Evolutionary conservation across 2,329 filamentous ascomycete genomes (phyloP), one percentile per base, ranked within the genome.

Genomic region (Cladophialophora yegresii): DNA sequence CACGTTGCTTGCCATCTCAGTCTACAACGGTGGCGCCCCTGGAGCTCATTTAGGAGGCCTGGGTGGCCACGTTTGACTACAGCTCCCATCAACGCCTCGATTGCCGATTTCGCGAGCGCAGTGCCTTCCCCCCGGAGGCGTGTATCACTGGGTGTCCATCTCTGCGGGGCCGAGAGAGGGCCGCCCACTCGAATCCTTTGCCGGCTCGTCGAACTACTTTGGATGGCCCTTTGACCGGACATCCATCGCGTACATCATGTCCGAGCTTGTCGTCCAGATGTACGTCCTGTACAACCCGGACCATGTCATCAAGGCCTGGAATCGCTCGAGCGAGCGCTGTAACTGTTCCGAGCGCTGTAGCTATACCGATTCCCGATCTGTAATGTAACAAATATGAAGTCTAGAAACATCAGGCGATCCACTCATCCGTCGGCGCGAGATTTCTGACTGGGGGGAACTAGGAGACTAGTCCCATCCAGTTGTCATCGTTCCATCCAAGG

Each of bases 121-220:
- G 85, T 87, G 66, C 85, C 85, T 13, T 86, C 84, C 1, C 1
- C 81, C 84, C 3, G 84, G 82, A 55, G 85, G 61, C 75, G 83
- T 87, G 4, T 87, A 87, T 62, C 85, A 87, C 70, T 87, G 84
- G 83, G 84, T 84, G 2, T 81, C 83, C 16, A 78, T 87, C 12
- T 85, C 84, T 1, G 81, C 83, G 0, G 85, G 85, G 2, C 74
- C 79, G 60, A 79, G 77, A 65, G 82, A 81, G 75, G 84, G 85
- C 16, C 81, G 84, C 23, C 67, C 79, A 0, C 77, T 84, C 36
- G 79, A 79, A 16, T 81, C 77, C 70, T 79, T 79, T 54, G 78
- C 79, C 20, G 79, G 79, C 20, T 79, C 74, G 40, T 78, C 76
- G 77, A 80, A 80, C 56, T 77, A 71, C 58, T 68, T 80, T 22